Conservation (phyloP, 306 rosid species). For the Acacia melanoxylon region DNA sequence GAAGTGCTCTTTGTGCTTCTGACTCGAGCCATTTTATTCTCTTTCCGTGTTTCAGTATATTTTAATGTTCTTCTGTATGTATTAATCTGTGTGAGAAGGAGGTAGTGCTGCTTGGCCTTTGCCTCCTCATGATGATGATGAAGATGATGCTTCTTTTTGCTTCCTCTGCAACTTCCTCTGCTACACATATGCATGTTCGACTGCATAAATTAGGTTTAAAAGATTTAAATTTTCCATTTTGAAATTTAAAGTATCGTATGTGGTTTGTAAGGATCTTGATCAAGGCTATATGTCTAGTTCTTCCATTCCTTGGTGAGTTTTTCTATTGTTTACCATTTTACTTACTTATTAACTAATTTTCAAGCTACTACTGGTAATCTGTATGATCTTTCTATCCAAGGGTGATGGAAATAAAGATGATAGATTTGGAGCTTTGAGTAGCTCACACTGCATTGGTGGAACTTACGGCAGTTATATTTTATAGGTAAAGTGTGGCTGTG, state of each 20-base stretch:
- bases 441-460: conserved; percentile 76
- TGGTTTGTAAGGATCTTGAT: conserved; percentile 90
- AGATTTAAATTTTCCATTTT: too few species aligned
- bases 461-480: conserved; percentile 81
- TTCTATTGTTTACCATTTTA: conserved; percentile 24
- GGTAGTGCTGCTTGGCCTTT: conserved; percentile 23
- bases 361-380: conserved; percentile 12
- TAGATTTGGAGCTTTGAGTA: conserved; percentile 72
- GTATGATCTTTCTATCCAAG: conserved; percentile 48
- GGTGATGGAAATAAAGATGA: conserved; percentile 76
- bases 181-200: too few species aligned
- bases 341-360: conserved; percentile 29
- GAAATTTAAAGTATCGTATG: background rate
- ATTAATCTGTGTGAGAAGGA: conserved; percentile 44
- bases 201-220: too few species aligned
- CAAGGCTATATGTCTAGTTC: conserved; percentile 57
- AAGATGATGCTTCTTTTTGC: background rate
- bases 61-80: conserved; percentile 50
- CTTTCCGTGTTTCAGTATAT: conserved; percentile 28
- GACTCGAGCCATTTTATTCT: background rate
- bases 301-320: conserved; percentile 59
- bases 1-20: conserved; percentile 31
- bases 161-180: conserved; percentile 28
- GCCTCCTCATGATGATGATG: background rate
- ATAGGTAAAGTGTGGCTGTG: conserved; percentile 88